phyloP scores from a whole-genome alignment of 2,329 filamentous ascomycete genomes.

The Trichophyton schoenleinii region DNA sequence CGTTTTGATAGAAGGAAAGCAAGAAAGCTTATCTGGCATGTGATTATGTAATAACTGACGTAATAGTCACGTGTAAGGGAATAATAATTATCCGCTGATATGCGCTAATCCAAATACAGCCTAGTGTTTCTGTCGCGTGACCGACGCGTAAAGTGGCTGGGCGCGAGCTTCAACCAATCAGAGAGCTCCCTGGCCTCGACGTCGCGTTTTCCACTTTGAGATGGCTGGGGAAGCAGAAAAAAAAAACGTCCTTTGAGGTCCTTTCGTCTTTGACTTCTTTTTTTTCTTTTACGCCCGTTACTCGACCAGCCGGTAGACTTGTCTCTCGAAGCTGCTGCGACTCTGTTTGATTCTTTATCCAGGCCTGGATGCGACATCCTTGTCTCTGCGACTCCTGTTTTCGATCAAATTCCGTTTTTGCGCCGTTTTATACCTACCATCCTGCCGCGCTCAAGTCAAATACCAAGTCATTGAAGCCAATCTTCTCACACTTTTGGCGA shows the following conservation, averaged over 20 bases:
- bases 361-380: neutral
- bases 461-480: neutral
- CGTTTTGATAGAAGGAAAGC: neutral
- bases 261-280: neutral
- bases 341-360: neutral
- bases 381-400: neutral
- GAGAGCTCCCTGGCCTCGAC: neutral
- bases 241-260: too few species aligned
- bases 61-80: neutral
- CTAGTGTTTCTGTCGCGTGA: neutral
- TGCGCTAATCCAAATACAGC: neutral
- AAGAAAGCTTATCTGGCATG: neutral
- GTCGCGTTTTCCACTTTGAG: slow-evolving; percentile 2
- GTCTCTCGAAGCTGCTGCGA: neutral
- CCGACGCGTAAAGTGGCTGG: slow-evolving; percentile 1
- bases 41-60: slow-evolving; percentile 4
- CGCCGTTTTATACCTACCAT: neutral
- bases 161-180: neutral
- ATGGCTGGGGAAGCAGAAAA: slow-evolving; percentile 1
- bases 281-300: neutral
- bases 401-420: neutral
- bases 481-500: neutral
- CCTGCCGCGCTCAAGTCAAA: neutral
- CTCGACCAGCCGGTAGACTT: neutral
- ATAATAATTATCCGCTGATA: neutral